Percentiles rank a stretch among this genome's conserved stretches.
phyloP scores from a whole-genome alignment of 768 basidiomycete genomes.

The Dioszegia aurantiaca region DNA sequence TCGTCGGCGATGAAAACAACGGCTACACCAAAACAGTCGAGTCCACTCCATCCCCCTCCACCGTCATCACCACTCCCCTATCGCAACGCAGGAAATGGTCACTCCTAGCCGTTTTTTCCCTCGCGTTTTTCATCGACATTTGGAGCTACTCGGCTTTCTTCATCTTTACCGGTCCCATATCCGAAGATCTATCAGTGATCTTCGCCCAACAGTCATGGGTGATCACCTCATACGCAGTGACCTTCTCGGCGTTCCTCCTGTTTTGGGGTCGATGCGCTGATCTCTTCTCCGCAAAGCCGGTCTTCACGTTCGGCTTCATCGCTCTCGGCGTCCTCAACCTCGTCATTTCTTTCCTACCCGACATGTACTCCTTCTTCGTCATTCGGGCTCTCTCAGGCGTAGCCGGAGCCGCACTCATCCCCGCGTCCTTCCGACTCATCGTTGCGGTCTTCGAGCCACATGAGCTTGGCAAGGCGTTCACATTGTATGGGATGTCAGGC shows the following conservation, averaged over 20 bases:
- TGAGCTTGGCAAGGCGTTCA: conserved; percentile 29
- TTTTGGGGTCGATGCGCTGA: conserved; percentile 35
- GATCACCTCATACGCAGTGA: conserved; percentile 31
- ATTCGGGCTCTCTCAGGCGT: conserved; percentile 35
- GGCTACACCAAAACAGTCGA: not conserved
- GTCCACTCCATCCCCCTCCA: not conserved
- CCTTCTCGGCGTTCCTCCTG: conserved; percentile 34
- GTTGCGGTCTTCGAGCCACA: conserved; percentile 28
- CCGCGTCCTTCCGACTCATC: conserved; percentile 31
- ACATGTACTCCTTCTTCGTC: conserved; percentile 38
- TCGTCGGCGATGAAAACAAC: conserved; percentile 5
- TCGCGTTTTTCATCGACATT: conserved; percentile 24
- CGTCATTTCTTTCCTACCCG: conserved; percentile 29
- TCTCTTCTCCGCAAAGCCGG: conserved; percentile 30
- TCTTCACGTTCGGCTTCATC: conserved; percentile 33
- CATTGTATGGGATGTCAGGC: conserved; percentile 28
- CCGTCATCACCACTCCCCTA: not conserved
- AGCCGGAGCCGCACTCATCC: conserved; percentile 26
- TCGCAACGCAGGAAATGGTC: conserved; percentile 19
- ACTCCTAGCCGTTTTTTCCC: conserved; percentile 20
- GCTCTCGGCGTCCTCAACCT: conserved; percentile 30
- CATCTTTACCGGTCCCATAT: conserved; percentile 22
- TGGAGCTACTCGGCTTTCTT: conserved; percentile 25
- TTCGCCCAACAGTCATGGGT: conserved; percentile 30
- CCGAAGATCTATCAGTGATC: conserved; percentile 20